Evolutionary conservation across 345 rosid genomes (phyloP), one percentile per base, ranked within the genome.

Genomic region (Euphorbia tirucalli): DNA sequence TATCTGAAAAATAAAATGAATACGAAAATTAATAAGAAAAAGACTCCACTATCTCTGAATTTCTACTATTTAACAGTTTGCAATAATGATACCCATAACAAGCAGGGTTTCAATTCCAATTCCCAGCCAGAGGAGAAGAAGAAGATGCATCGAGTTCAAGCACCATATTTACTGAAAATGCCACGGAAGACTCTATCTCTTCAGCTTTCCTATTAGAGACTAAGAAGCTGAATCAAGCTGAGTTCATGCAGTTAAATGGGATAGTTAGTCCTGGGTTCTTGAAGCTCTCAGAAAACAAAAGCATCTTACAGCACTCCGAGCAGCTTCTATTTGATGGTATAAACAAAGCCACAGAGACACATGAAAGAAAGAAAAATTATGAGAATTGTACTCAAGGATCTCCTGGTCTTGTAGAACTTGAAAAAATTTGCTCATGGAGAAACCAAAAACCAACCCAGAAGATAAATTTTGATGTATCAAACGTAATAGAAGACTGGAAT

Each of bases 401-500:
- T 41, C 43, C 58, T 37, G 48, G 54, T 54, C 52, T 35, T 15
- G 43, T 75, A 54, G 76, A 73, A 48, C 68, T 65, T 52, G 82
- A 70, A 56, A 83, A 67, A 54, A 65, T 49, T 11, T 44, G 41
- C 55, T 64, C 80, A 22, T 31, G 69, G 72, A 73, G 63, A 64
- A 73, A 67, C 66, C 62, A 58, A 50, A 69, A 58, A 21, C 61
- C 58, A 61, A 35, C 19, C 30, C 60, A 61, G n/a, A 48, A 65
- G 31, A 21, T 11, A 50, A 68, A 49, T 25, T 65, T 74, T 54
- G 58, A 74, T 49, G 68, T 64, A 68, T 65, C 56, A 18, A 62
- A 57, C 74, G 37, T 44, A 27, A 32, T 75, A 48, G 64, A 76
- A 57, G 78, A 72, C 56, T 71, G 78, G 74, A 46, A 71, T 67